Evolutionary conservation across 2,329 filamentous ascomycete genomes (phyloP).

Genomic region (Xylariaceae sp.): DNA sequence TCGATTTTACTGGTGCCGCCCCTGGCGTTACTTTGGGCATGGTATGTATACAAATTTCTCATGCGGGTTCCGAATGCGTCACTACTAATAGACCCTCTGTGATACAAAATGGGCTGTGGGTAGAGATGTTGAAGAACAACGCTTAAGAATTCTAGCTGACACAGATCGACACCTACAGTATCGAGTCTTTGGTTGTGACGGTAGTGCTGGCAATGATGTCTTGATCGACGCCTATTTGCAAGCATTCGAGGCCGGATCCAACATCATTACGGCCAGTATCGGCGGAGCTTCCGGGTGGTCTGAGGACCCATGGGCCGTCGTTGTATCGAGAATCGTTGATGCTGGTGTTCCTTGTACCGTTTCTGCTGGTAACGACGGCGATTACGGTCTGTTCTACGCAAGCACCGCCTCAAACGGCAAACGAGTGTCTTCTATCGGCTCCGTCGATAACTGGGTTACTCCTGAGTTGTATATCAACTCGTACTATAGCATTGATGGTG

Average conservation of each 20-base stretch:
- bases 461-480: slow-evolving; percentile 43
- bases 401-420: slow-evolving; percentile 48
- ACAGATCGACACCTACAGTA: slow-evolving; percentile 31
- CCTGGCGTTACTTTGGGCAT: slow-evolving; percentile 54
- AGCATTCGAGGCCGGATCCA: slow-evolving; percentile 58
- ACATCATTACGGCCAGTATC: slow-evolving; percentile 57
- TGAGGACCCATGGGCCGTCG: slow-evolving; percentile 49
- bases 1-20: slow-evolving; percentile 57
- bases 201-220: slow-evolving; percentile 45
- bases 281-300: slow-evolving; percentile 52
- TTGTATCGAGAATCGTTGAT: slow-evolving; percentile 51
- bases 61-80: no score
- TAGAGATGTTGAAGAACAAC: no score
- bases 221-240: slow-evolving; percentile 58
- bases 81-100: no score
- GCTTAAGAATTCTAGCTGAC: no score
- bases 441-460: slow-evolving; percentile 46
- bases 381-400: slow-evolving; percentile 47
- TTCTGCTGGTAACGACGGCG: slow-evolving; percentile 52
- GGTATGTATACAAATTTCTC: not conserved
- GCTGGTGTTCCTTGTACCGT: slow-evolving; percentile 52
- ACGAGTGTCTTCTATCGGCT: slow-evolving; percentile 47
- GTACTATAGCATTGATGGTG: slow-evolving; percentile 39
- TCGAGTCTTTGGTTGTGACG: slow-evolving; percentile 56
- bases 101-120: no score